Base-by-base conservation (phyloP, 768 basidiomycete genomes). In the Phylloporus rhodoxanthus region DNA sequence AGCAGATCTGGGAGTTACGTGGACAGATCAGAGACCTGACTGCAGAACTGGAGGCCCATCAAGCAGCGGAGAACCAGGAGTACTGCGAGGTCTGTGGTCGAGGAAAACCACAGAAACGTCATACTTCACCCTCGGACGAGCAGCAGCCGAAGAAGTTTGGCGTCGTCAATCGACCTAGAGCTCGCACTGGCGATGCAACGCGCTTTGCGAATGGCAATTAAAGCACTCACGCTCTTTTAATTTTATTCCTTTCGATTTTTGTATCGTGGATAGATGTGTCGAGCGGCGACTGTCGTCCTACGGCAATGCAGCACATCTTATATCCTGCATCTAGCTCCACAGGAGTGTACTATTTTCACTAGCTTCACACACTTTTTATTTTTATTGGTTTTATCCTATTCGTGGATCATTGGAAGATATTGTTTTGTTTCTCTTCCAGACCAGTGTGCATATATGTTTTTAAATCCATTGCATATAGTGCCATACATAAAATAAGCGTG, bases 1-100 rank as follows among this genome's bases (percentile, higher is more conserved):
- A 73, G 50, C 82, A 85, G 51, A 76, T 88, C 44, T 81, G 77
- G 82, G 87, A 89, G 59, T 69, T 91, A 44, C 86, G 86, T 60
- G 77, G 78, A 11, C 84, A 86, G 61, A 77, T 91, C 39, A 77
- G 78, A 42, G 82, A 84, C 61, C 70, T 91, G 50, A 82, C 85
- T 54, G 72, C 76, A 17, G 85, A 90, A 63, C 63, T 91, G 29
- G 81, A 84, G 29, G 76, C 74, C 21, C 66, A 82, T 36, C 79
- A 75, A 41, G 67, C 66, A 23, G 63, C 57, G 14, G 74, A 74
- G 34, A 63, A 68, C 40, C 70, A 70, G 42, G 62, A 59, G 20
- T 78, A 76, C 48, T 91, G 87, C 63, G 70, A 76, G 4, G 60
- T 68, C 33, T 89, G 88, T 59, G 84, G 85, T 26, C 70, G 83